Evolutionary conservation across 495 filamentous ascomycete genomes (phyloP), one percentile per base, ranked within the genome.

Genomic region (Aspergillus saccharolyticus): DNA sequence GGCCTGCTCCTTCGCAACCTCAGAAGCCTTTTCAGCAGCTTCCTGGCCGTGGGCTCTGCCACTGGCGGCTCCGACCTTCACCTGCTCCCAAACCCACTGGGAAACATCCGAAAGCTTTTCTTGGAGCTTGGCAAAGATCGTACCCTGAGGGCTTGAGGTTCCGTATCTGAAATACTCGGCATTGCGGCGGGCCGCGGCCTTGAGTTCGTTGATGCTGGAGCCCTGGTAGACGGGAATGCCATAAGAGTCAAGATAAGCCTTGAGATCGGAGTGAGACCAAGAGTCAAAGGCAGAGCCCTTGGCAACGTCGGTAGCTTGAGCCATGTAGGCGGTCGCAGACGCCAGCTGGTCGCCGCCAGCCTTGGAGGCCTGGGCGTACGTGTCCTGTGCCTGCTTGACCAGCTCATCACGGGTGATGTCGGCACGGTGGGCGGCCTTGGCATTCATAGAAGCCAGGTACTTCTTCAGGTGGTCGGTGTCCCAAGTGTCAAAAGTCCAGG

Each of bases 401-500:
- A 93, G 80, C 45, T 93, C 85, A 39, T 91, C 86, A 44, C 89
- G 85, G 20, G 83, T 86, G 24, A 83, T 83, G 62, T 77, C 80
- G 28, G 83, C 78, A 65, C 86, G 83, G 59, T 86, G 78, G 18
- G 81, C 79, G 3, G 77, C 80, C 73, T 89, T 90, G 64, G 86
- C 74, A 22, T 88, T 90, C 30, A 89, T 82, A 6, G 76, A 75
- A 4, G 79, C 76, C 5, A 95, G 77, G 59, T 89, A 95, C 45
- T 82, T 78, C 83, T 84, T 85, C 43, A 95, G 71, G 69, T 90
- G 88, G 22, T 92, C 88, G 57, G 80, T 81, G 10, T 86, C 88
- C 76, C 87, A 88, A 51, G 90, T 90, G 63, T 94, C 88, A 70
- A 91, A 94, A 30, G 85, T 92, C 88, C 90, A 93, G 19, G 87